Percentiles rank a stretch among this genome's conserved stretches.
Evolutionary conservation across 148 eudicot species (phyloP).

Genomic region (Dianthus caryophyllus): DNA sequence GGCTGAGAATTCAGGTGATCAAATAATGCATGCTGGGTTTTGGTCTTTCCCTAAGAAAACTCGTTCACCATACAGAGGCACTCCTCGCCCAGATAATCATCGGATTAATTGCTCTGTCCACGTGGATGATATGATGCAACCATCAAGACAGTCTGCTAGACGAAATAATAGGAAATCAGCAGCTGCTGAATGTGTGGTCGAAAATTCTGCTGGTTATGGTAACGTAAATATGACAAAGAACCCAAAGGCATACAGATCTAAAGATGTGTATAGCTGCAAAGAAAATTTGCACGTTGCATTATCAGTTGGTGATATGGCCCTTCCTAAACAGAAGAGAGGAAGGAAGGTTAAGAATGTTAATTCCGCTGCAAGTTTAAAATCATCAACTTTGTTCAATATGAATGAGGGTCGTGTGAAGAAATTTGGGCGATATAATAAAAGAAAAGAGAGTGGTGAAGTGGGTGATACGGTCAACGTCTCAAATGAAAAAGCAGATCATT

Average conservation of each 20-base stretch:
- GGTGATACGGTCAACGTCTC: constrained; percentile 3
- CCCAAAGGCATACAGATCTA: constrained; percentile 19
- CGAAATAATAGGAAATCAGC: constrained; percentile 15
- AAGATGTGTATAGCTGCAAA: constrained; percentile 21
- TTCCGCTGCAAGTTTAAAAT: constrained; percentile 18
- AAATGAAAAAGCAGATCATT: constrained; percentile 3
- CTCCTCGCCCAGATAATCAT: constrained; percentile 16
- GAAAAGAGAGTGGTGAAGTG: constrained; percentile 18
- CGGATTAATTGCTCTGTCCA: constrained; percentile 11
- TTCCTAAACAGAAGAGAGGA: constrained; percentile 5
- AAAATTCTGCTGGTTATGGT: constrained; percentile 13
- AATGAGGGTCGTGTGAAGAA: constrained; percentile 19
- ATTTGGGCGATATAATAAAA: constrained; percentile 15
- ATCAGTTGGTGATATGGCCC: constrained; percentile 6
- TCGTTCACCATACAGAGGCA: constrained; percentile 26
- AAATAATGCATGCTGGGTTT: background rate
- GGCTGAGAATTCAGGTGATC: constrained; percentile 22
- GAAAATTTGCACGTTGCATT: constrained; percentile 13
- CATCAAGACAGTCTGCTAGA: constrained; percentile 17
- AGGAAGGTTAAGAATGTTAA: constrained; percentile 24
- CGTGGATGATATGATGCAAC: constrained; percentile 14
- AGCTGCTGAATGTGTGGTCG: constrained; percentile 18
- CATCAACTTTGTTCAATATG: constrained; percentile 20
- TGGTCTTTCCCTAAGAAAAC: constrained; percentile 22
- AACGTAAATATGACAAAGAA: constrained; percentile 14